Conservation (phyloP, 2,329 filamentous ascomycete genomes). For the Amesomyces nigricolor region DNA sequence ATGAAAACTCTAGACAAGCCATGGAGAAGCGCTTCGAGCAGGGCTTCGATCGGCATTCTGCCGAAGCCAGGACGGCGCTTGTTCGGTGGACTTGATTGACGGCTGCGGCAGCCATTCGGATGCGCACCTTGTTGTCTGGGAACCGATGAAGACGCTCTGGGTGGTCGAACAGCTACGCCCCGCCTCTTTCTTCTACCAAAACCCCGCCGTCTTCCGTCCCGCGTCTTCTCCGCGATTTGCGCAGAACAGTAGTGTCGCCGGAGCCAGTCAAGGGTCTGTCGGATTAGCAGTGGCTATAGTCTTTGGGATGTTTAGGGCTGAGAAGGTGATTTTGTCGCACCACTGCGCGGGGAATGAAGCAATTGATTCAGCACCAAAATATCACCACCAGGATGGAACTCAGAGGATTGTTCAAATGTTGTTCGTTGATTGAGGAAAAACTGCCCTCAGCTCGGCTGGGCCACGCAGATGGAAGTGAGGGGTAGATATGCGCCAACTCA, state of each 20-base stretch:
- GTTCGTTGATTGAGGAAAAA: too few species aligned
- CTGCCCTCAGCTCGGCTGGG: too few species aligned
- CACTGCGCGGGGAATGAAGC: too few species aligned
- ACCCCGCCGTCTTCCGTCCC: not conserved
- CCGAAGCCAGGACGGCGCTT: not conserved
- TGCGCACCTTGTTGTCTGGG: conserved; percentile 6
- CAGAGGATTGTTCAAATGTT: too few species aligned
- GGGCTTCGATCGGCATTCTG: not conserved
- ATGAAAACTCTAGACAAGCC: not conserved
- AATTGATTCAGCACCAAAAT: too few species aligned
- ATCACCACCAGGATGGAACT: too few species aligned
- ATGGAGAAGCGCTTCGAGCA: not conserved
- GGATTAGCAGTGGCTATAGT: not conserved
- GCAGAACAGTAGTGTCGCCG: not conserved
- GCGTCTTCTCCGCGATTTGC: too few species aligned
- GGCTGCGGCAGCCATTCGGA: not conserved
- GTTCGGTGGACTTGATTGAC: not conserved
- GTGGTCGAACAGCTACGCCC: not conserved
- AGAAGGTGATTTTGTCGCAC: not conserved
- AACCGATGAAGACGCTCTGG: conserved; percentile 9
- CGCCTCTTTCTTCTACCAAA: not conserved
- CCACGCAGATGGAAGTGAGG: too few species aligned
- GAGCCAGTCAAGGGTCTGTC: too few species aligned
- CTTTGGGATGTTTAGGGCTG: not conserved
- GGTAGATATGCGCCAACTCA: too few species aligned